Evolutionary conservation across 768 basidiomycete genomes (phyloP).

Genomic region (Gymnopilus junonius): DNA sequence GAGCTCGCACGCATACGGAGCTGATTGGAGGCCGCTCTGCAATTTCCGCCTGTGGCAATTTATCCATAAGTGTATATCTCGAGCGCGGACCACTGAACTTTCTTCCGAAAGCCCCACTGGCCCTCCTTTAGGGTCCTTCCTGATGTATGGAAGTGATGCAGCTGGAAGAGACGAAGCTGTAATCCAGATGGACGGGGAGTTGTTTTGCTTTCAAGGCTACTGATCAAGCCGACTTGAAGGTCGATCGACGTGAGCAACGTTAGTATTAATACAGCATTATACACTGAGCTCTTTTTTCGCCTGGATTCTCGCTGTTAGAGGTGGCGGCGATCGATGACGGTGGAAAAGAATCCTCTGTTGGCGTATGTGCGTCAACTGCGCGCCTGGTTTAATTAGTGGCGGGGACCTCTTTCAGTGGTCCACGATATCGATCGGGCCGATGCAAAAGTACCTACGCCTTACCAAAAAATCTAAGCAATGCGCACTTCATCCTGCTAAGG

Average conservation of each 20-base stretch:
- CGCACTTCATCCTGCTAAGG: too few species aligned
- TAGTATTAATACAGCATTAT: neutral
- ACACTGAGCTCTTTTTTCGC: neutral
- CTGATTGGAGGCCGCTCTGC: slow-evolving; percentile 8
- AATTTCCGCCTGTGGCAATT: slow-evolving; percentile 30
- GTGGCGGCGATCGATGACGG: neutral
- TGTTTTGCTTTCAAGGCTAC: slow-evolving; percentile 26
- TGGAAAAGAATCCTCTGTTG: neutral
- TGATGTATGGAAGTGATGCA: neutral
- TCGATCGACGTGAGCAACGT: neutral
- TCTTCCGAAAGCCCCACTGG: slow-evolving; percentile 12
- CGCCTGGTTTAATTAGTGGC: slow-evolving; percentile 13
- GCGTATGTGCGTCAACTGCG: slow-evolving; percentile 7
- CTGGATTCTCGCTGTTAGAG: neutral
- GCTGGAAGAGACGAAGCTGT: neutral
- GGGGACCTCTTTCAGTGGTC: neutral
- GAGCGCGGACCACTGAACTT: slow-evolving; percentile 20
- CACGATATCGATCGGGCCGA: slow-evolving; percentile 1
- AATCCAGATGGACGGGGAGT: too few species aligned
- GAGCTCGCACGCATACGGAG: neutral
- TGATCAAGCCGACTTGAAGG: neutral
- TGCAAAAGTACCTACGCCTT: neutral
- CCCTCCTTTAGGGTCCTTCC: slow-evolving; percentile 4
- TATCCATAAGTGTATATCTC: slow-evolving; percentile 30
- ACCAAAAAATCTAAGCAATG: too few species aligned